Evolutionary conservation across 306 rosid genomes (phyloP).

Genomic region (Gillenia trifoliata): DNA sequence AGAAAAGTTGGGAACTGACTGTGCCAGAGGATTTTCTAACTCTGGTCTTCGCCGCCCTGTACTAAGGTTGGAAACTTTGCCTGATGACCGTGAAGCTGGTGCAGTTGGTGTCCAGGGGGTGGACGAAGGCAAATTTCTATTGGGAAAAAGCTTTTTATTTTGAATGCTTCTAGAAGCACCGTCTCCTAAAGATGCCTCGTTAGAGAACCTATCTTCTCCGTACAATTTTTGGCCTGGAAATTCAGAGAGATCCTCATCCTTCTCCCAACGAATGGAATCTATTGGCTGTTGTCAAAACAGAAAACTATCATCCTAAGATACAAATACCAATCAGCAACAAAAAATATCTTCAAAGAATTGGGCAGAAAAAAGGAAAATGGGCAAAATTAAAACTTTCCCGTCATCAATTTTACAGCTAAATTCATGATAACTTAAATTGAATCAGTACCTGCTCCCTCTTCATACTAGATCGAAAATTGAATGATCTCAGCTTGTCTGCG

Average conservation of each 20-base stretch:
- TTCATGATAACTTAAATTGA: constrained; percentile 21
- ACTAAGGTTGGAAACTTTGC: constrained; percentile 43
- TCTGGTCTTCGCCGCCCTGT: constrained; percentile 67
- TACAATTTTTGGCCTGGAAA: constrained; percentile 51
- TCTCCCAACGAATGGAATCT: constrained; percentile 71
- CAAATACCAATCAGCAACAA: constrained; percentile 16
- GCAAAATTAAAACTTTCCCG: constrained; percentile 5
- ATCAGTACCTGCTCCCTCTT: constrained; percentile 75
- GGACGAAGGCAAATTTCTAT: constrained; percentile 48
- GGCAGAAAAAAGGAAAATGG: constrained; percentile 8
- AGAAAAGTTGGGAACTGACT: constrained; percentile 92
- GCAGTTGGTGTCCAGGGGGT: constrained; percentile 48
- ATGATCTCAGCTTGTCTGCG: constrained; percentile 72
- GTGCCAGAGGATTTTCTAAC: constrained; percentile 68
- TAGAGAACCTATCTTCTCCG: constrained; percentile 33
- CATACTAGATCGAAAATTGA: constrained; percentile 46
- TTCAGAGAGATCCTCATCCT: constrained; percentile 65
- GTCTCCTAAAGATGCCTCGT: constrained; percentile 42
- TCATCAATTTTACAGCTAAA: constrained; percentile 17
- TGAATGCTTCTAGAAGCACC: constrained; percentile 48
- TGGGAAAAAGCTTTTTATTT: constrained; percentile 48
- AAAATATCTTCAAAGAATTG: constrained; percentile 10
- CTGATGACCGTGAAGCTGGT: constrained; percentile 49
- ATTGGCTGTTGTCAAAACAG: constrained; percentile 54
- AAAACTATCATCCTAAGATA: constrained; percentile 18